phyloP scores from a whole-genome alignment of 441 rosid species.

The Corymbia citriodora region DNA sequence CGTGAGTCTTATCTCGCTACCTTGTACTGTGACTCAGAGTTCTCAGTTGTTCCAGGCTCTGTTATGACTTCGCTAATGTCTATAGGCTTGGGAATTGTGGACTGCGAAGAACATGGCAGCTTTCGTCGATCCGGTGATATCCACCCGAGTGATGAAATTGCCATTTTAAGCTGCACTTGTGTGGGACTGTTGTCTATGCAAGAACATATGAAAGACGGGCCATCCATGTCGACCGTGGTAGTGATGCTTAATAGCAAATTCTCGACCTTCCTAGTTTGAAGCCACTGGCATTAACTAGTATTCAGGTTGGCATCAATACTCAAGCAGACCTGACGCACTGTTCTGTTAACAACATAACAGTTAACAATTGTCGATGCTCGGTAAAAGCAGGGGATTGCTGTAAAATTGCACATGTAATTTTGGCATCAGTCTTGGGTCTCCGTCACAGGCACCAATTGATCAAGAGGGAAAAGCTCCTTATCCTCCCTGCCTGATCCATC shows the following conservation, averaged over 20 bases:
- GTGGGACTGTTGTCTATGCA: neutral
- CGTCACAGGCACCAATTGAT: too few species aligned
- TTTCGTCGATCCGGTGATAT: constrained; percentile 21
- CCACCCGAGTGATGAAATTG: neutral
- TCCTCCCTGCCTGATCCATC: fast-evolving
- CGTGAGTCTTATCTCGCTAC: constrained; percentile 21
- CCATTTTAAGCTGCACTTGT: neutral
- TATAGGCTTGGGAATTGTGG: constrained; percentile 65
- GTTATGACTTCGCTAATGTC: neutral
- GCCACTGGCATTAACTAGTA: neutral
- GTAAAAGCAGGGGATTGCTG: neutral
- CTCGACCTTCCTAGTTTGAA: neutral
- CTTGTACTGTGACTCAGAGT: neutral
- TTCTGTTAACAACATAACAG: neutral
- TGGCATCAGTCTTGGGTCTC: neutral
- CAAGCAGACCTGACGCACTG: neutral
- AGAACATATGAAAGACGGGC: neutral
- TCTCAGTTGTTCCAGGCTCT: neutral
- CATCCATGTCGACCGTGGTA: neutral
- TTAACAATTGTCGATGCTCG: neutral
- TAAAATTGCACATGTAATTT: neutral
- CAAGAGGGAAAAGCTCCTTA: too few species aligned
- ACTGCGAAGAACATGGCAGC: constrained; percentile 24
- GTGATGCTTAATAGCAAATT: neutral
- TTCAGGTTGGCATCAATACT: neutral